Conservation (phyloP, 768 basidiomycete genomes). For the Lentinula edodes region DNA sequence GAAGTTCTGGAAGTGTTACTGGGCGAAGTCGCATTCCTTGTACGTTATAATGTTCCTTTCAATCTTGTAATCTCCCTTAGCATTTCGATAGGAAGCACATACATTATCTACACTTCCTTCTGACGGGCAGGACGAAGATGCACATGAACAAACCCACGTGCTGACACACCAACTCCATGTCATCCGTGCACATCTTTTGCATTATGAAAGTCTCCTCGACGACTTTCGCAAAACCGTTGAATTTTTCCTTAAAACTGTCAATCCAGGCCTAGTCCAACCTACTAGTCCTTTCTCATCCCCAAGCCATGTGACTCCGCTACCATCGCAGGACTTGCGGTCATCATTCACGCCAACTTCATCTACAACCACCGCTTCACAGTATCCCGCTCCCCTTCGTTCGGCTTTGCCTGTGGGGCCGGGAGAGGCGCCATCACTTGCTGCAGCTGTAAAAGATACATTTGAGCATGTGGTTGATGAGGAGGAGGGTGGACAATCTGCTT, state of each 20-base stretch:
- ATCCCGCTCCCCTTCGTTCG: not conserved
- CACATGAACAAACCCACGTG: slow-evolving; percentile 27
- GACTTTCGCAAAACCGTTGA: slow-evolving; percentile 48
- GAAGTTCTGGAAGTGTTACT: slow-evolving; percentile 51
- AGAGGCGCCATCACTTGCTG: not conserved
- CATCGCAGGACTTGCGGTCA: too few species aligned
- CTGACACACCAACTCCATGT: slow-evolving; percentile 51
- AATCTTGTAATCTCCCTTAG: not conserved
- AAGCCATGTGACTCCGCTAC: not conserved
- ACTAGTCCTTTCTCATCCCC: not conserved
- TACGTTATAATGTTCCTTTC: slow-evolving; percentile 13
- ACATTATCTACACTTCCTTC: slow-evolving; percentile 10
- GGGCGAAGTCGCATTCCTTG: slow-evolving; percentile 42
- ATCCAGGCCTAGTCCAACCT: slow-evolving; percentile 34
- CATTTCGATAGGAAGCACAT: slow-evolving; percentile 34
- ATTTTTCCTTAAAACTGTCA: slow-evolving; percentile 42
- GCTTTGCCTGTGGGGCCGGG: not conserved
- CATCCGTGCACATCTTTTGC: slow-evolving; percentile 52
- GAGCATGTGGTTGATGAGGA: not conserved
- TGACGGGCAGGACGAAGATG: not conserved
- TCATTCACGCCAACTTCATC: too few species aligned
- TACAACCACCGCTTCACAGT: not conserved
- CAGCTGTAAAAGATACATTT: not conserved
- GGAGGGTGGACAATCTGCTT: not conserved
- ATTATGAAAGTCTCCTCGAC: slow-evolving; percentile 46